Evolutionary conservation across 2,329 filamentous ascomycete genomes (phyloP).

Genomic region (Pestalotiopsis sp.): DNA sequence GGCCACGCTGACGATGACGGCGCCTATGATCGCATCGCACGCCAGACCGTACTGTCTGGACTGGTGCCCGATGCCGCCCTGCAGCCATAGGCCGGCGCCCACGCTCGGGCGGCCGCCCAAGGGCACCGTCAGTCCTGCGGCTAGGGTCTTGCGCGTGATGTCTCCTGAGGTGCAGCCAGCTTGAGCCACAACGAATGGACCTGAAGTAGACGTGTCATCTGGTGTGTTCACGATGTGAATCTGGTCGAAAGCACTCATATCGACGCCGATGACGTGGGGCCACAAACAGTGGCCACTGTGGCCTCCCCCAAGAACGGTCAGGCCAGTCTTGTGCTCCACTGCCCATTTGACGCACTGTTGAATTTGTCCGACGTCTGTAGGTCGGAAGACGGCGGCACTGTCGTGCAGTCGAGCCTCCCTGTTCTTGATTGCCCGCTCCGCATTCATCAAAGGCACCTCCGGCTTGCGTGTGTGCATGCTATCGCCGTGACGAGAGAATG

Average conservation of each 20-base stretch:
- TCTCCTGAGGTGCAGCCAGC: conserved; percentile 60
- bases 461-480: neutral
- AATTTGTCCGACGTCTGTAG: conserved; percentile 49
- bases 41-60: conserved; percentile 56
- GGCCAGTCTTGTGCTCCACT: conserved; percentile 40
- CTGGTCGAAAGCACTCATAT: conserved; percentile 59
- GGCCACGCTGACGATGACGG: conserved; percentile 55
- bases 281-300: conserved; percentile 62
- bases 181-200: conserved; percentile 49
- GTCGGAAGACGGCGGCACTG: conserved; percentile 48
- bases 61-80: conserved; percentile 67
- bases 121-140: conserved; percentile 54
- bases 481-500: conserved; percentile 2
- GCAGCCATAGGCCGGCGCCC: conserved; percentile 64
- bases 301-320: conserved; percentile 59
- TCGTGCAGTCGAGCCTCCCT: conserved; percentile 46
- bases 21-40: conserved; percentile 63
- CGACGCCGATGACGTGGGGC: conserved; percentile 55
- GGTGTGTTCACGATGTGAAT: conserved; percentile 42
- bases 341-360: conserved; percentile 62
- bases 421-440: conserved; percentile 38
- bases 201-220: conserved; percentile 17
- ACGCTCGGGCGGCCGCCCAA: conserved; percentile 65
- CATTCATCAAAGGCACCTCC: neutral
- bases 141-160: conserved; percentile 51